A percentile compares a stretch with the other conserved stretches of the same genome.
These are phyloP conservation scores for Polychaeton citri DNA, from an alignment of 2,329 filamentous ascomycete species.

Conservation along the genomic window DNA sequence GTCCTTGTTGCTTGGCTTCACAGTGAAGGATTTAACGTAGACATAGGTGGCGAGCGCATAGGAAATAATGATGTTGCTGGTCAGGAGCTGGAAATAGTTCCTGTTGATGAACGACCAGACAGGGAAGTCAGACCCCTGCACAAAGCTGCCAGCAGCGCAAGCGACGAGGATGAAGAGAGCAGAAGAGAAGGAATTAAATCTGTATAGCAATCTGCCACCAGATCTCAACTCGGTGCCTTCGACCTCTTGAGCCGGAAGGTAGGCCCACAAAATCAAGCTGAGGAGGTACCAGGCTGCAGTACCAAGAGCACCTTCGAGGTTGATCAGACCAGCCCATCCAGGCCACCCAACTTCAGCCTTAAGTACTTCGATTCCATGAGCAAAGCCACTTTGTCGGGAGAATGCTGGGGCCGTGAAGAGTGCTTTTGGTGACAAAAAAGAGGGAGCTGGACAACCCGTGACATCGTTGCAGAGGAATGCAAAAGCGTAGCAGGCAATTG, in stretches of 20 bases:
- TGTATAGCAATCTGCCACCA: constrained; percentile 67
- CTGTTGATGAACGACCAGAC: constrained; percentile 90
- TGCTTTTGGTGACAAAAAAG: constrained; percentile 58
- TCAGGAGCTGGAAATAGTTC: constrained; percentile 77
- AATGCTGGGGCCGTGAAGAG: constrained; percentile 28
- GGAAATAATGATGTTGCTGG: constrained; percentile 66
- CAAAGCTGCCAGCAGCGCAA: constrained; percentile 58
- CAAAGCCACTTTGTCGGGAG: constrained; percentile 11
- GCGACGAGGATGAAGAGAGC: constrained; percentile 59
- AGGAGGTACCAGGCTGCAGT: constrained; percentile 66
- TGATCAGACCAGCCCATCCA: constrained; percentile 58
- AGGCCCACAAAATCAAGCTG: constrained; percentile 58
- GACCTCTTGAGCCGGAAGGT: constrained; percentile 60
- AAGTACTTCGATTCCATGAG: constrained; percentile 49
- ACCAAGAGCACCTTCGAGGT: constrained; percentile 54
- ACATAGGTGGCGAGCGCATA: constrained; percentile 62
- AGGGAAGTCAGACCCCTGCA: constrained; percentile 67
- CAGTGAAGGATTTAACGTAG: constrained; percentile 69
- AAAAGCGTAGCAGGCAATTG: constrained; percentile 64
- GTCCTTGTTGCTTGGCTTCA: constrained; percentile 60
- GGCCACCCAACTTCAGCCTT: constrained; percentile 78
- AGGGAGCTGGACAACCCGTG: constrained; percentile 78
- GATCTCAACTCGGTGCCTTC: constrained; percentile 57
- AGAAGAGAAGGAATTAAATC: constrained; percentile 65
- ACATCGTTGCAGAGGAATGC: constrained; percentile 86